These are phyloP conservation scores for Trichocladium uniseriatum DNA, from an alignment of 495 filamentous ascomycete genomes.

Conservation along the genomic window DNA sequence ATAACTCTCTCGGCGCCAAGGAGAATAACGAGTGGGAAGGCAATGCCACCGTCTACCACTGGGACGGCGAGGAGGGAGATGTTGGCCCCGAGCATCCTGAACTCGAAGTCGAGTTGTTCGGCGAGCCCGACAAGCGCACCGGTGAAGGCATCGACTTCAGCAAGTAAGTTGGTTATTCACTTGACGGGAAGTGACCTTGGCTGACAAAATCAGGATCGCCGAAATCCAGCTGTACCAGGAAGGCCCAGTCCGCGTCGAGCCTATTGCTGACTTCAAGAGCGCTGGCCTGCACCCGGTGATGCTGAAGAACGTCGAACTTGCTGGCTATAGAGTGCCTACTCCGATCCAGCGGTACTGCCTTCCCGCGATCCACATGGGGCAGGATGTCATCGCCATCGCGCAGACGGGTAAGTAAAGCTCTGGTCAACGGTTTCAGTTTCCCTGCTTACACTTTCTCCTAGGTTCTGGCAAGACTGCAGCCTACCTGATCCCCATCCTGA, in stretches of 20 bases:
- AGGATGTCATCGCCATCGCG: constrained; percentile 78
- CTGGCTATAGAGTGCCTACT: constrained; percentile 57
- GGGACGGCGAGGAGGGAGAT: constrained; percentile 77
- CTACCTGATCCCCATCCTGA: constrained; percentile 81
- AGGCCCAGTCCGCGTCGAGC: constrained; percentile 42
- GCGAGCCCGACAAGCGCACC: constrained; percentile 31
- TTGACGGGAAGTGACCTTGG: neutral
- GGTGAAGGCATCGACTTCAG: constrained; percentile 38
- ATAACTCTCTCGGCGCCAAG: constrained; percentile 35
- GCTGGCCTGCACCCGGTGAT: constrained; percentile 82
- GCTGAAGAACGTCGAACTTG: constrained; percentile 63
- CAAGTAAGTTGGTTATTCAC: constrained; percentile 28
- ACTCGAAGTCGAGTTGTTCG: constrained; percentile 69
- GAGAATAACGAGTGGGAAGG: constrained; percentile 25
- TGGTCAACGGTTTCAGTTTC: neutral
- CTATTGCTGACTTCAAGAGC: constrained; percentile 55
- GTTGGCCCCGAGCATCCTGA: constrained; percentile 58
- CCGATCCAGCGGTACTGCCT: constrained; percentile 79
- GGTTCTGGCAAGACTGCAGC: constrained; percentile 95
- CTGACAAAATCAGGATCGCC: constrained; percentile 40
- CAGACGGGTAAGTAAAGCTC: constrained; percentile 66
- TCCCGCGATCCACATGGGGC: constrained; percentile 59
- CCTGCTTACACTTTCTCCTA: constrained; percentile 26
- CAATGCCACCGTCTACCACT: constrained; percentile 65
- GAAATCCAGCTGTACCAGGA: constrained; percentile 52